Base-by-base conservation (phyloP, 192 early-diverging fungal species). In the Kappamyces sp. region DNA sequence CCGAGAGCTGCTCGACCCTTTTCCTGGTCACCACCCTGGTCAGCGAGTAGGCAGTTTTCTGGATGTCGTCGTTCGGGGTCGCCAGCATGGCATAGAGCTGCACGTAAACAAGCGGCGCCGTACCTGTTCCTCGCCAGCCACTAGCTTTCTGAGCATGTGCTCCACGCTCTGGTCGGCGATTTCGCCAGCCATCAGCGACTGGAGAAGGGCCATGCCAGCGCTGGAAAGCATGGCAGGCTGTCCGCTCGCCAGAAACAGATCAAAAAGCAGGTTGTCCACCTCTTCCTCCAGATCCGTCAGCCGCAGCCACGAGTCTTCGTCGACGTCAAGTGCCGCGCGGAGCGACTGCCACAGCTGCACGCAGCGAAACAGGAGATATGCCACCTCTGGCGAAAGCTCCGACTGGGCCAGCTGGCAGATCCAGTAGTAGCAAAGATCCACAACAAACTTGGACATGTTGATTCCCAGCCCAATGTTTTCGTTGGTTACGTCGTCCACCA, bases 401-500 rank as follows among this genome's bases (percentile, higher is more conserved):
- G 54, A 55, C 31, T 41, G 5, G 40, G 14, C 22, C 29, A 55
- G 29, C 34, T 40, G 15, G 29, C 34, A 29, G 2, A 74, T 54
- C 50, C 54, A 59, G 11, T 45, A n/a, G 15, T 42, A 47, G 39
- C 54, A 59, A 0, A 70, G 36, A 40, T 54, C 62, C 31, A 65
- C 54, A n/a, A 70, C 49, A 49, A 74, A 74, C 1, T 62, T 40
- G 47, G 62, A 60, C 22, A 70, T 49, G 41, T 70, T 74, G 48
- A 74, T 60, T 14, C 66, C 72, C 42, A 74, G 40, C 30, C 67
- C 68, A 43, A 57, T 35, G 6, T 61, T 8, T 9, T 43, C 54
- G 30, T 8, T 5, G 6, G 36, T 38, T 4, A 55, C 32, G 40
- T 55, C 31, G 9, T 46, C 42, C 14, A 74, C 39, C 1, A 74